Evolutionary conservation across 768 basidiomycete species (phyloP).

Genomic region (Sarcomyxa edulis): DNA sequence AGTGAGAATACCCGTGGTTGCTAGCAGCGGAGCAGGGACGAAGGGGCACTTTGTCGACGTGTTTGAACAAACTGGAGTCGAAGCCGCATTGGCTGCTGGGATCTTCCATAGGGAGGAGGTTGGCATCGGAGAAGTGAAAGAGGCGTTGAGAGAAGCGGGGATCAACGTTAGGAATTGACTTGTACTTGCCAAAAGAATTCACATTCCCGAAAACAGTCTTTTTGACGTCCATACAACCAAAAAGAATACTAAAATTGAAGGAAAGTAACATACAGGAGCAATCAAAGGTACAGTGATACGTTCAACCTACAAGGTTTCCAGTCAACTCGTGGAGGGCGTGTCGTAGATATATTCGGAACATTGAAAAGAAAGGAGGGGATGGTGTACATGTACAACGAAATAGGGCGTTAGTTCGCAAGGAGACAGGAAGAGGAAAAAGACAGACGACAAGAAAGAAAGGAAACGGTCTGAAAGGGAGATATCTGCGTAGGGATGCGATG

Average conservation of each 20-base stretch:
- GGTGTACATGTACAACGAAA: background rate
- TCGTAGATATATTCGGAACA: no score
- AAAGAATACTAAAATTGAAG: no score
- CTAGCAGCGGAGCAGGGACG: conserved; percentile 89
- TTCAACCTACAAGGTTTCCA: no score
- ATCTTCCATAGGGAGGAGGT: conserved; percentile 95
- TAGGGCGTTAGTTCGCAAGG: no score
- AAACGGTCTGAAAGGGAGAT: background rate
- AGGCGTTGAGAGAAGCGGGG: conserved; percentile 34
- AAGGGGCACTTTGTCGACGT: conserved; percentile 83
- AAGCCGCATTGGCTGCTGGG: conserved; percentile 93
- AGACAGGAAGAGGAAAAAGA: background rate
- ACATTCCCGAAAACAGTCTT: no score
- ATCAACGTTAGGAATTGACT: conserved; percentile 54
- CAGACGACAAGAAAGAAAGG: background rate
- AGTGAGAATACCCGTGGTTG: conserved; percentile 90
- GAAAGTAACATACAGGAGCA: no score
- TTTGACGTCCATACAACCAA: no score
- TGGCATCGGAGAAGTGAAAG: conserved; percentile 76
- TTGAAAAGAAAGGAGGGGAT: conserved; percentile 5
- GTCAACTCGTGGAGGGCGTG: no score
- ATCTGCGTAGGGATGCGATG: no score
- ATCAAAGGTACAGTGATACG: no score
- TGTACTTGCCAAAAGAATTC: conserved; percentile 11
- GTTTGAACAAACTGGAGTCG: conserved; percentile 73